phyloP scores from a whole-genome alignment of 805 yeast species.

The Groenewaldozyma tartarivorans region DNA sequence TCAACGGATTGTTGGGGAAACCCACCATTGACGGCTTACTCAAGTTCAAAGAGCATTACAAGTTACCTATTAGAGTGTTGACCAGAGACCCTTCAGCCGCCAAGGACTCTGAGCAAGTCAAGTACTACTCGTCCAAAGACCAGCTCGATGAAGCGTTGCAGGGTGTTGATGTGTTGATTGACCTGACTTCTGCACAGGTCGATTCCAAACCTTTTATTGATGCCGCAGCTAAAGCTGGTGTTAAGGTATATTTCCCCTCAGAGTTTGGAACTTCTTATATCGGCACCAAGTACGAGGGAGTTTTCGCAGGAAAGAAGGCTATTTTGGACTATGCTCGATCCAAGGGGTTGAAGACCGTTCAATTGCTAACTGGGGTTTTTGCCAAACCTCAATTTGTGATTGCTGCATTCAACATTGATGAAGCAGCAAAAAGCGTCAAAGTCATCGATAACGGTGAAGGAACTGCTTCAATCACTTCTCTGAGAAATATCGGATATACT shows the following conservation, averaged over 20 bases:
- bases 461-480: slow-evolving; percentile 13
- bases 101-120: not conserved
- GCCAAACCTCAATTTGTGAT: slow-evolving; percentile 8
- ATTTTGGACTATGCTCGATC: slow-evolving; percentile 18
- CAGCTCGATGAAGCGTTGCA: too few species aligned
- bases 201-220: slow-evolving; percentile 28
- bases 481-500: slow-evolving; percentile 19
- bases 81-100: not conserved
- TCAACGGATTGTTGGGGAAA: slow-evolving; percentile 3
- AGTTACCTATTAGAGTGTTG: slow-evolving; percentile 5
- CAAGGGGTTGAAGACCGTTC: slow-evolving; percentile 20
- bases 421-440: slow-evolving; percentile 1
- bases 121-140: not conserved
- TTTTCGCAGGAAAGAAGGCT: slow-evolving; percentile 10
- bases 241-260: slow-evolving; percentile 48
- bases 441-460: slow-evolving; percentile 6
- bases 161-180: slow-evolving; percentile 44
- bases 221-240: slow-evolving; percentile 33
- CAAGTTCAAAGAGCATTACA: slow-evolving; percentile 3
- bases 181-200: slow-evolving; percentile 30
- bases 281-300: slow-evolving; percentile 5
- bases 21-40: slow-evolving; percentile 4
- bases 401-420: slow-evolving; percentile 1
- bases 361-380: slow-evolving; percentile 17
- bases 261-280: slow-evolving; percentile 40